Percentiles rank a stretch among this genome's conserved stretches.
phyloP scores from a whole-genome alignment of 768 basidiomycete species.

The Lentinula boryana region DNA sequence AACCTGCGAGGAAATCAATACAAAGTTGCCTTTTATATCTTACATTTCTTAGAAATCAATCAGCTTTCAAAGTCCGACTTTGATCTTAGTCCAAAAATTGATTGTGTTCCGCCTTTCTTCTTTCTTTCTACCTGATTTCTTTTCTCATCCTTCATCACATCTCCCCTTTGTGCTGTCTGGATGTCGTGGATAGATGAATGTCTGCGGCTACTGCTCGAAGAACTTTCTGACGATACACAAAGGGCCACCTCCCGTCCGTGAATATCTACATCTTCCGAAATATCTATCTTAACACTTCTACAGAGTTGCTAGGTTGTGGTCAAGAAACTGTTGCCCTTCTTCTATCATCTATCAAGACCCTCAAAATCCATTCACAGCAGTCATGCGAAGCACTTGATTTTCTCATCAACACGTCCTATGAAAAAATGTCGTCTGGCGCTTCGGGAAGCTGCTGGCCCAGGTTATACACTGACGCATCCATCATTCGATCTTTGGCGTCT shows the following conservation, averaged over 20 bases:
- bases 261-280: neutral
- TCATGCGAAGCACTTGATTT: slow-evolving; percentile 23
- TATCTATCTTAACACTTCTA: neutral
- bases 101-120: neutral
- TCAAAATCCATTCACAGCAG: neutral
- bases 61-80: neutral
- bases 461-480: slow-evolving; percentile 70
- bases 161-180: neutral
- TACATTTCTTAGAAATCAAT: neutral
- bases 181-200: neutral
- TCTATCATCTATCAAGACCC: neutral
- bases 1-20: neutral
- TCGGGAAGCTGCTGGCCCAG: slow-evolving; percentile 48
- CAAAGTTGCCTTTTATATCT: neutral
- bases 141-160: neutral
- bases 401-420: slow-evolving; percentile 43
- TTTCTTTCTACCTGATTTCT: neutral
- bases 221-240: neutral
- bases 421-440: slow-evolving; percentile 39
- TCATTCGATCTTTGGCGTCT: slow-evolving; percentile 48
- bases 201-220: neutral
- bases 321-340: neutral
- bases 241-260: neutral
- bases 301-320: slow-evolving; percentile 9
- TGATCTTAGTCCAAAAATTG: neutral